Evolutionary conservation across 768 basidiomycete genomes (phyloP), one percentile per base, ranked within the genome.

Genomic region (Russula emetica): DNA sequence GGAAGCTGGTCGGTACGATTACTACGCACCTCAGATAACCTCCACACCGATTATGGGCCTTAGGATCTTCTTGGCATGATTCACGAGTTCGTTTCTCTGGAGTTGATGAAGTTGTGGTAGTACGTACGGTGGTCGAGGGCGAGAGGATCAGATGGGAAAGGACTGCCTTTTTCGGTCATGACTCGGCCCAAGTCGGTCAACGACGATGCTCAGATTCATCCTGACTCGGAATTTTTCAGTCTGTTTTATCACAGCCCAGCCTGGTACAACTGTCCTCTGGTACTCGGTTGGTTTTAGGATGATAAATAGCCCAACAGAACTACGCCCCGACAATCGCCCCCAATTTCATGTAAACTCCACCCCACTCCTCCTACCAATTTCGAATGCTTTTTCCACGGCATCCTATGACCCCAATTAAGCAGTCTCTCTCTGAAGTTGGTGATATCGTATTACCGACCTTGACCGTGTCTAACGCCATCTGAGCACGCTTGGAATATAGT

Each of bases 401-500:
- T 18, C 20, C 63, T 64, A n/a, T 47, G 5, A 60, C 2, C 2
- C 16, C 3, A 52, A n/a, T 2, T 20, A 1, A 32, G 59, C 45
- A 49, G 34, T 9, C 16, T 14, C 22, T 54, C n/a, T 0, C 34
- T 10, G 8, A 45, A 32, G 10, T 28, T 8, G 49, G 18, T 1
- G 7, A 45, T 10, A 40, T 55, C 7, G 36, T 14, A 14, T 50
- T n/a, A n/a, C 20, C 7, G 54, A 60, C 63, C 58, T 64, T 49
- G n/a, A 64, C 44, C 2, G n/a, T 50, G 22, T 60, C 44, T 28
- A 59, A 13, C 5, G 45, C 57, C 14, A 20, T 13, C 22, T 59
- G 52, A 22, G 58, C 58, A 20, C n/a, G 58, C 20, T 49, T n/a
- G 7, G 40, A 10, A 26, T 64, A 64, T 34, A 42, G 40, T 42